Evolutionary conservation across 768 basidiomycete species (phyloP).

Genomic region (Phallus indusiatus): DNA sequence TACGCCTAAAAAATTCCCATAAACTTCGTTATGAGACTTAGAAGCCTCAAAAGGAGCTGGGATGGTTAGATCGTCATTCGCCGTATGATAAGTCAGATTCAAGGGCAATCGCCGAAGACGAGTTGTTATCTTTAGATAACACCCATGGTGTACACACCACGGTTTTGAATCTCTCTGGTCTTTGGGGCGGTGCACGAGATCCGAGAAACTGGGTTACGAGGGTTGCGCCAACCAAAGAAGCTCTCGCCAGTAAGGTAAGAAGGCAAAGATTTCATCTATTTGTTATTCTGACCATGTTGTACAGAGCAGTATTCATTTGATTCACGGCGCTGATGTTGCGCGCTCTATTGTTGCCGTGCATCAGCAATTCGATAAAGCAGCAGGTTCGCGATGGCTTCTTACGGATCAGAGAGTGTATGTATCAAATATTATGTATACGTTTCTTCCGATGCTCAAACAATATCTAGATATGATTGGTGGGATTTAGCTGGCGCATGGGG

Average conservation of each 20-base stretch:
- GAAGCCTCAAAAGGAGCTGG: conserved; percentile 3
- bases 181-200: conserved; percentile 50
- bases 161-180: conserved; percentile 51
- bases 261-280: neutral
- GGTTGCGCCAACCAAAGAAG: conserved; percentile 49
- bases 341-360: conserved; percentile 53
- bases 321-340: conserved; percentile 53
- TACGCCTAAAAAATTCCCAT: conserved; percentile 22
- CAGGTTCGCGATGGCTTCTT: conserved; percentile 46
- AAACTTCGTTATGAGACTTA: neutral
- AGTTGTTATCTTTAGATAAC: conserved; percentile 40
- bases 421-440: neutral
- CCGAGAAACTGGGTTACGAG: conserved; percentile 41
- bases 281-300: neutral
- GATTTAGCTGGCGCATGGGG: conserved; percentile 52
- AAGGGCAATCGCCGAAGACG: conserved; percentile 43
- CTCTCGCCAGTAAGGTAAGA: conserved; percentile 37
- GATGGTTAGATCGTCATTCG: conserved; percentile 48
- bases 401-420: conserved; percentile 37
- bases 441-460: no score
- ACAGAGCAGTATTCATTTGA: conserved; percentile 49
- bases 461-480: conserved; percentile 52
- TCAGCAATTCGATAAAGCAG: conserved; percentile 30
- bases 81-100: conserved; percentile 30
- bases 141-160: conserved; percentile 31